Percentiles rank a stretch among this genome's conserved stretches.
phyloP scores from a whole-genome alignment of 148 eudicot species.

The Euryodendron excelsum region DNA sequence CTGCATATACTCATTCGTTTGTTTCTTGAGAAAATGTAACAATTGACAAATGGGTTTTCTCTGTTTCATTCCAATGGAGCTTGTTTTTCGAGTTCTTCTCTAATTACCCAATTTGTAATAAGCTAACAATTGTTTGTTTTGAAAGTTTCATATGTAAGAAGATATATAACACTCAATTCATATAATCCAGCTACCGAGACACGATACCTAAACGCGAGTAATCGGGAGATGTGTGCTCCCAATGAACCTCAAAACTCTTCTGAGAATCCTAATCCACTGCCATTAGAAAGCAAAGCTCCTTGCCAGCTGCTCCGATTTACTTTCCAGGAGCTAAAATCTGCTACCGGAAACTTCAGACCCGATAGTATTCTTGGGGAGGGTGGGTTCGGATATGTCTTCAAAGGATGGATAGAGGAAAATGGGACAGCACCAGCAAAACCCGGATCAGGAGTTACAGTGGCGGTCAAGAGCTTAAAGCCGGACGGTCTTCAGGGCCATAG shows the following conservation, averaged over 20 bases:
- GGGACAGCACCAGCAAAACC: constrained; percentile 93
- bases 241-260: constrained; percentile 57
- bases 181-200: constrained; percentile 76
- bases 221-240: constrained; percentile 85
- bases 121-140: not conserved
- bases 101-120: not conserved
- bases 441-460: constrained; percentile 88
- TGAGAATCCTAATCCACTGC: constrained; percentile 44
- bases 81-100: not conserved
- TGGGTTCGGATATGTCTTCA: constrained; percentile 91
- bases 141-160: not conserved
- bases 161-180: not conserved
- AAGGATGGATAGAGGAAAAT: constrained; percentile 97
- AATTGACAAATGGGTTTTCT: not conserved
- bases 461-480: constrained; percentile 90
- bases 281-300: constrained; percentile 41
- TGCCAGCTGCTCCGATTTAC: constrained; percentile 67
- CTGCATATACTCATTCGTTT: not conserved
- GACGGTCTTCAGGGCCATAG: constrained; percentile 98
- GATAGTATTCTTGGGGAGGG: constrained; percentile 98
- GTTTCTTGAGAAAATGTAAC: not conserved
- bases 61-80: not conserved
- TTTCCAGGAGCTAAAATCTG: constrained; percentile 84
- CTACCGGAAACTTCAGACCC: constrained; percentile 94
- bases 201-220: constrained; percentile 89